Conservation (phyloP, 441 rosid genomes). For the Cnidoscolus chayamansa region DNA sequence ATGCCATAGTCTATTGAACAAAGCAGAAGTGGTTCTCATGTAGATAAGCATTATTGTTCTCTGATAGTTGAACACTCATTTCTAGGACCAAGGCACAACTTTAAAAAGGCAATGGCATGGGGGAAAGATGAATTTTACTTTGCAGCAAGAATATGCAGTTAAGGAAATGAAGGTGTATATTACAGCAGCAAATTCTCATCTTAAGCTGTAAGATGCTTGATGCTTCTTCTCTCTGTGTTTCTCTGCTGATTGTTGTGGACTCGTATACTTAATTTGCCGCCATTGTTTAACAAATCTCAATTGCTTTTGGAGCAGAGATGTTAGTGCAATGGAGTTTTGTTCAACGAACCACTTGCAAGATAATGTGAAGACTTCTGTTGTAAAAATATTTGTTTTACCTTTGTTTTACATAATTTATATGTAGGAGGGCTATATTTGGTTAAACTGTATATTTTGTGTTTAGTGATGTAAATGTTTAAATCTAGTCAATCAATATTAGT, state of each 20-base stretch:
- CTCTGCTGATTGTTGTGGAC: not conserved
- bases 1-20: constrained; percentile 13
- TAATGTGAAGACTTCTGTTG: constrained; percentile 24
- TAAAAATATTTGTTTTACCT: constrained; percentile 22
- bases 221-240: not conserved
- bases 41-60: not conserved
- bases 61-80: constrained; percentile 9
- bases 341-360: constrained; percentile 10
- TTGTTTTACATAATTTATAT: not conserved
- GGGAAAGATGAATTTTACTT: constrained; percentile 2
- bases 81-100: constrained; percentile 7
- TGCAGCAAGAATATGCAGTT: constrained; percentile 10
- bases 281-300: not conserved
- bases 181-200: not conserved
- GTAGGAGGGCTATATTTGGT: not conserved
- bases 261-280: not conserved
- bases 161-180: constrained; percentile 5
- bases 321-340: not conserved
- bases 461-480: constrained; percentile 28
- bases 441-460: constrained; percentile 21
- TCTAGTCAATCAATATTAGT: constrained; percentile 15
- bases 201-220: constrained; percentile 7
- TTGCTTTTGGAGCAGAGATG: constrained; percentile 22
- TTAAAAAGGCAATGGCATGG: not conserved
- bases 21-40: constrained; percentile 18